Base-by-base conservation (phyloP, 2,329 filamentous ascomycete species). In the Aspergillus thermomutatus region DNA sequence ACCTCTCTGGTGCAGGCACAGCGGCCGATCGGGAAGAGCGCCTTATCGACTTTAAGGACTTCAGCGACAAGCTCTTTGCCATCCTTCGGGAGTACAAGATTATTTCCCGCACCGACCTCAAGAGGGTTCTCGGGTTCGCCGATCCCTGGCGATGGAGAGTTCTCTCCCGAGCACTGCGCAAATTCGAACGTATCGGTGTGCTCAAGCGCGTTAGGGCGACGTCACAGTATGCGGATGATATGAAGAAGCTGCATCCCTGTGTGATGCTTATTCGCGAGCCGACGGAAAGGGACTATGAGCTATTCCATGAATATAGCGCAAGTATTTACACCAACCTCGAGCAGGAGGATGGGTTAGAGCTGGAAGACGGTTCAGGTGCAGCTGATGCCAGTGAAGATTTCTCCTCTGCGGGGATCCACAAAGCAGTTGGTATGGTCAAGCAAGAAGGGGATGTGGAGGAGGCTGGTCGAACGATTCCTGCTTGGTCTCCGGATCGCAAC, bases 401-500 rank as follows among this genome's bases (percentile, higher is more conserved):
- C 4, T 54, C 58, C 8, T 53, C 56, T n/a, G 54, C 50, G 9
- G 60, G 62, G 3, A 57, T 64, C 11, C 6, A 11, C 11, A 46
- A 26, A 14, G 19, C 43, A 6, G 57, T 62, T 5, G 63, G 58
- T 9, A 45, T 64, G n/a, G 58, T 67, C 27, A 59, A 64, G 21
- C 52, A 55, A 43, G 60, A 69, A 40, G 60, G 66, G 46, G 62
- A 63, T 17, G 62, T 66, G 58, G 66, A 69, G 31, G 66, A 72
- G 28, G 61, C 66, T 51, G 71, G 68, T 21, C 70, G 77, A 26
- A 68, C 75, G 14, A 68, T 80, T 17, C 81, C 83, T 7, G 75
- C 74, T 56, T 87, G 84, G 84, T 79, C 72, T 7, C 81, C 83
- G 1, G 80, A 84, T 61, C 70, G 78, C 8, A 74, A 74, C 17